phyloP scores from a whole-genome alignment of 2,329 filamentous ascomycete genomes.

The Stagonosporopsis vannaccii region DNA sequence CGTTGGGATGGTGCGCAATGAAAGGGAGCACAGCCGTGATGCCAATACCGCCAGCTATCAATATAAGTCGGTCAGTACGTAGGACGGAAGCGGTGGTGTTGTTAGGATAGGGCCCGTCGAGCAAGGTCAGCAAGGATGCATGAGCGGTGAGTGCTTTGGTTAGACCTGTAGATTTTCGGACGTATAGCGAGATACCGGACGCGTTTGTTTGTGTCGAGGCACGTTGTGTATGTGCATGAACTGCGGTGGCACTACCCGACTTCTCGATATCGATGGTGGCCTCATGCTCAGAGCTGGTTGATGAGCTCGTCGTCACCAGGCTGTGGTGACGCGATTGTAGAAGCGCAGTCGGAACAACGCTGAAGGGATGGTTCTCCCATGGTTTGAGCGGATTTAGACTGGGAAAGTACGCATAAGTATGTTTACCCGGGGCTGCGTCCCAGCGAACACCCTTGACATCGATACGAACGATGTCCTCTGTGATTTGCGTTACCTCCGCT shows the following conservation, averaged over 20 bases:
- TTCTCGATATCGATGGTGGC: not conserved
- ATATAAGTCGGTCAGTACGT: conserved; percentile 44
- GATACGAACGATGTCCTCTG: conserved; percentile 47
- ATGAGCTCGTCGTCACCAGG: not conserved
- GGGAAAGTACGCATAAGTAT: conserved; percentile 60
- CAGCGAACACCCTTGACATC: conserved; percentile 53
- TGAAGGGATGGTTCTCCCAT: conserved; percentile 66
- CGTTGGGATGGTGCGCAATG: conserved; percentile 45
- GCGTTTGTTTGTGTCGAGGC: not conserved
- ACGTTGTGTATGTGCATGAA: not conserved
- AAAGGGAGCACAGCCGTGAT: conserved; percentile 55
- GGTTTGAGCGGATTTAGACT: conserved; percentile 43
- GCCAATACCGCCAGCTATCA: conserved; percentile 57
- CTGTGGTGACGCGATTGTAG: conserved; percentile 15
- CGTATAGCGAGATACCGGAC: conserved; percentile 47
- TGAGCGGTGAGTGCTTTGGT: conserved; percentile 42
- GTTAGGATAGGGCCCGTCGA: conserved; percentile 55
- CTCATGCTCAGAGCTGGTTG: conserved; percentile 4
- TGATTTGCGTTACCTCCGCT: conserved; percentile 48
- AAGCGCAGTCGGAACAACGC: conserved; percentile 39
- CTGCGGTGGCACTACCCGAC: not conserved
- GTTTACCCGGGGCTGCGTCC: conserved; percentile 36
- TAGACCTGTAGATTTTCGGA: conserved; percentile 48
- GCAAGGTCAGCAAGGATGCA: conserved; percentile 44
- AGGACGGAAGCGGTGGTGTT: conserved; percentile 32